A percentile compares a stretch with the other conserved stretches of the same genome.
These are phyloP conservation scores for Torulaspora delbrueckii DNA, from an alignment of 805 yeast species.

Conservation along the genomic window DNA sequence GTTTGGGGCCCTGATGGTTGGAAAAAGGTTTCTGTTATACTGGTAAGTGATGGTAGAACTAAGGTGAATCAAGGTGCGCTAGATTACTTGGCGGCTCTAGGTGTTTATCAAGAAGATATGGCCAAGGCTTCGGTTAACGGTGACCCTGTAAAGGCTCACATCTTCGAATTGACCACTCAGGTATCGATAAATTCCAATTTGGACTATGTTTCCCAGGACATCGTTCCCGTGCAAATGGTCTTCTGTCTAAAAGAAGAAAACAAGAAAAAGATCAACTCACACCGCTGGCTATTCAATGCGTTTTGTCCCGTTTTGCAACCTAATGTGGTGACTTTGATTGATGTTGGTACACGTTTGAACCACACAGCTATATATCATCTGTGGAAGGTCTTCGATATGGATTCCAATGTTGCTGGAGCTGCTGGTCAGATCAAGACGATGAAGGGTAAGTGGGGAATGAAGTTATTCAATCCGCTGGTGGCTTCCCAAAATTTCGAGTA, in stretches of 20 bases:
- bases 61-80: slow-evolving; percentile 80
- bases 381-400: slow-evolving; percentile 96
- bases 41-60: slow-evolving; percentile 91
- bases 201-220: slow-evolving; percentile 83
- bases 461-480: slow-evolving; percentile 82
- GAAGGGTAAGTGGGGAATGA: slow-evolving; percentile 84
- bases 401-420: slow-evolving; percentile 97
- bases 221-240: slow-evolving; percentile 90
- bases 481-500: slow-evolving; percentile 97
- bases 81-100: slow-evolving; percentile 88
- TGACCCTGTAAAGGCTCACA: slow-evolving; percentile 85
- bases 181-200: slow-evolving; percentile 84
- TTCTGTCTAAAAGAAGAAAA: slow-evolving; percentile 92
- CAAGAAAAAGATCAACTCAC: slow-evolving; percentile 92
- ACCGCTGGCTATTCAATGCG: slow-evolving; percentile 95
- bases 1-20: slow-evolving; percentile 97
- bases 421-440: slow-evolving; percentile 96
- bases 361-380: slow-evolving; percentile 81
- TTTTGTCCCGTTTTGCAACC: slow-evolving; percentile 90
- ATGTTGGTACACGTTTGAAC: slow-evolving; percentile 98
- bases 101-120: slow-evolving; percentile 95
- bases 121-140: slow-evolving; percentile 92
- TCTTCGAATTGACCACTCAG: slow-evolving; percentile 95
- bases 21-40: slow-evolving; percentile 91
- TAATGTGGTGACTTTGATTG: slow-evolving; percentile 79